Percentiles rank a stretch among this genome's conserved stretches.
Conservation (phyloP, 768 basidiomycete species). For the Solioccasus polychromus region DNA sequence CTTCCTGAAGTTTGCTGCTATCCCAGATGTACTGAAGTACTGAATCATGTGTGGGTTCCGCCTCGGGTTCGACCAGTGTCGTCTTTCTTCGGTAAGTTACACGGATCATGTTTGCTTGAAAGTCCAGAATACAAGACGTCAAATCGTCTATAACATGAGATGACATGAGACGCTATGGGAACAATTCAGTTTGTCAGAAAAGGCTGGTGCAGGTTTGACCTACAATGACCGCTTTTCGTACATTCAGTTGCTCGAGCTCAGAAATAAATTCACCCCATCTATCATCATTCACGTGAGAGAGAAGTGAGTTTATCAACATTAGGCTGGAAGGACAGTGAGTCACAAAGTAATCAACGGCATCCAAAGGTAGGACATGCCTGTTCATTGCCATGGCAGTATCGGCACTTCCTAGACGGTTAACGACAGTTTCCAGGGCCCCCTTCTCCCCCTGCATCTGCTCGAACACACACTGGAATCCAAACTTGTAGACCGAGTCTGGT, state of each 20-base stretch:
- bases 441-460: constrained; percentile 76
- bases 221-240: constrained; percentile 80
- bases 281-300: constrained; percentile 73
- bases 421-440: constrained; percentile 76
- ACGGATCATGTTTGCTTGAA: constrained; percentile 81
- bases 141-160: constrained; percentile 78
- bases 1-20: constrained; percentile 53
- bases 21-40: constrained; percentile 70
- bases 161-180: constrained; percentile 71
- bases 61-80: constrained; percentile 68
- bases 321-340: constrained; percentile 47
- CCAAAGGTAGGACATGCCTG: constrained; percentile 45
- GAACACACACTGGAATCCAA: constrained; percentile 82
- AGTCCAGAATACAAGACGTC: constrained; percentile 80
- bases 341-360: neutral
- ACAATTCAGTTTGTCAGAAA: constrained; percentile 9
- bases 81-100: constrained; percentile 80
- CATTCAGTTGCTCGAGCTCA: constrained; percentile 72
- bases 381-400: constrained; percentile 84
- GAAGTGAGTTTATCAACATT: constrained; percentile 85
- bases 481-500: constrained; percentile 74
- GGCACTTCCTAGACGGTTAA: constrained; percentile 71
- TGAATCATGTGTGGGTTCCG: constrained; percentile 53
- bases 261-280: constrained; percentile 78
- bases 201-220: constrained; percentile 28